These are phyloP conservation scores for Marsdenia floribunda DNA, from an alignment of 257 asterid species.

Conservation along the genomic window DNA sequence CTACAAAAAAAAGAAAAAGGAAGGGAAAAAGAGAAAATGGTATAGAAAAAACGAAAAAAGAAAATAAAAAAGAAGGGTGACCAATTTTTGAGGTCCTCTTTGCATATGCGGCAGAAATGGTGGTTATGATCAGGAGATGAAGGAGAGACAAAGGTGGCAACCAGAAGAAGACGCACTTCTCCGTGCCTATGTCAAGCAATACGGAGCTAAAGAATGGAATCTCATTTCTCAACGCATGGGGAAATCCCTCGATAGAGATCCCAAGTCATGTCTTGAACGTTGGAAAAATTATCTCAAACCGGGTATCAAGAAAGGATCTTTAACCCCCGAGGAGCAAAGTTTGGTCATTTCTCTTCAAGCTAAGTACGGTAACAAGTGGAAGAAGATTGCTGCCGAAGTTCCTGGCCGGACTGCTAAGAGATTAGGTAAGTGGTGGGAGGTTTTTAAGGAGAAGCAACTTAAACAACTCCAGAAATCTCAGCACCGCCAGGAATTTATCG, in stretches of 20 bases:
- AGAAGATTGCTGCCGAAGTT: conserved; percentile 70
- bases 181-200: conserved; percentile 71
- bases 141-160: conserved; percentile 85
- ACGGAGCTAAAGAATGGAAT: conserved; percentile 84
- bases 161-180: conserved; percentile 82
- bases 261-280: conserved; percentile 69
- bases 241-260: conserved; percentile 59
- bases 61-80: neutral
- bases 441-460: conserved; percentile 74
- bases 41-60: too few relatives aligned
- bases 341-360: conserved; percentile 70
- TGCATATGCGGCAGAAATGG: conserved; percentile 6
- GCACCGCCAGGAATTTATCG: conserved; percentile 22
- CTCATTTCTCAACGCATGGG: conserved; percentile 70
- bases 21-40: neutral
- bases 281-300: conserved; percentile 84
- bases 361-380: conserved; percentile 78
- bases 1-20: neutral
- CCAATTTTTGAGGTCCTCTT: neutral
- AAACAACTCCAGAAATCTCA: conserved; percentile 46
- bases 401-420: conserved; percentile 88
- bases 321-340: conserved; percentile 60
- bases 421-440: conserved; percentile 94
- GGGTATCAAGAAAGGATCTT: conserved; percentile 64
- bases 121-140: conserved; percentile 40